Percentiles rank a stretch among this genome's conserved stretches.
Conservation (phyloP, 2,329 filamentous ascomycete species). For the Lachnum nothofagi region DNA sequence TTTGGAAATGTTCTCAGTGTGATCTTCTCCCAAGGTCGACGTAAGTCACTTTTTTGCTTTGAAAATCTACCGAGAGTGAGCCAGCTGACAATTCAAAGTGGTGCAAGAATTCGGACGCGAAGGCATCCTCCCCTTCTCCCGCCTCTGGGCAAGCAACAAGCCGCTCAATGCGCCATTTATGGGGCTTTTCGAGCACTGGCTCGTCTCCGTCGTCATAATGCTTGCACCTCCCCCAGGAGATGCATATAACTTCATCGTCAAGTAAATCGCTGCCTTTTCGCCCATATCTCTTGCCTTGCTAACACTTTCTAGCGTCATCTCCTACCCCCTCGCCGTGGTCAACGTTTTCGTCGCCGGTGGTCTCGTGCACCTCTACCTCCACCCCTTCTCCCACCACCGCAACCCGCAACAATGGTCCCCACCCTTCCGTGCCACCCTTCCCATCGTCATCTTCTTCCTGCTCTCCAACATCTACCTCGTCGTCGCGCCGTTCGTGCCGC, state of each 20-base stretch:
- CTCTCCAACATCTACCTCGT: conserved; percentile 58
- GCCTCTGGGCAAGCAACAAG: conserved; percentile 58
- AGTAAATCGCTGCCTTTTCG: too few relatives aligned
- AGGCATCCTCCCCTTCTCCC: conserved; percentile 59
- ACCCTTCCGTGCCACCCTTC: conserved; percentile 49
- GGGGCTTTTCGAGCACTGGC: conserved; percentile 59
- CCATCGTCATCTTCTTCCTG: conserved; percentile 54
- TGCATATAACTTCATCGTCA: conserved; percentile 59
- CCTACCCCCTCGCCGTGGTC: conserved; percentile 57
- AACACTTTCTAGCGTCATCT: conserved; percentile 57
- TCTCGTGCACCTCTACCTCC: conserved; percentile 49
- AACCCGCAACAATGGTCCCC: conserved; percentile 49
- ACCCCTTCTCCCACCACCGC: conserved; percentile 43
- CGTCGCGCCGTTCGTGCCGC: conserved; percentile 54
- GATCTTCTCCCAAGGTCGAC: conserved; percentile 62
- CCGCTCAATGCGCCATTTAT: conserved; percentile 59
- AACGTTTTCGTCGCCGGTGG: conserved; percentile 51
- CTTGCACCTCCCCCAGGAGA: conserved; percentile 62
- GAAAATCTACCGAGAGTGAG: background rate
- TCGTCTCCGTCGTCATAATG: conserved; percentile 60
- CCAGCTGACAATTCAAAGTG: conserved; percentile 31
- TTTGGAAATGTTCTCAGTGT: conserved; percentile 64
- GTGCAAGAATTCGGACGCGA: conserved; percentile 63
- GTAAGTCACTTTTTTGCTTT: conserved; percentile 11
- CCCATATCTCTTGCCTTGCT: too few relatives aligned